A percentile compares a stretch with the other conserved stretches of the same genome.
phyloP scores from a whole-genome alignment of 2,329 filamentous ascomycete genomes.

The Apiospora arundinis region DNA sequence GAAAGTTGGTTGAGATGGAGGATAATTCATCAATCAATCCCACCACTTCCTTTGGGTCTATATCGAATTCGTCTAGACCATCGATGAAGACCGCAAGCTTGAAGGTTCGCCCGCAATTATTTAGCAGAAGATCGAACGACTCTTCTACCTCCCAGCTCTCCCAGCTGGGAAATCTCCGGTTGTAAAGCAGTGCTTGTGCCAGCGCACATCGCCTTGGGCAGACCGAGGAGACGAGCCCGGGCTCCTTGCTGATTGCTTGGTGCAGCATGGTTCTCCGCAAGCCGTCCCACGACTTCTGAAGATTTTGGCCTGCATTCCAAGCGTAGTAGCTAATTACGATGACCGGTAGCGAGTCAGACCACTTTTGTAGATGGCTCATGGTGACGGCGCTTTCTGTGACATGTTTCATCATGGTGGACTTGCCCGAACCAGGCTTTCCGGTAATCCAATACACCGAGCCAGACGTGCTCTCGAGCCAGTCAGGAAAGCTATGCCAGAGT shows the following conservation, averaged over 20 bases:
- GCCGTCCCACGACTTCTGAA: neutral
- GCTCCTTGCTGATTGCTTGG: neutral
- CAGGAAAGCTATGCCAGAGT: neutral
- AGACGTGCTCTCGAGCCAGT: neutral
- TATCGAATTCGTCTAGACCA: neutral
- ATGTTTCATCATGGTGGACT: neutral
- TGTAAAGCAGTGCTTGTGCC: neutral
- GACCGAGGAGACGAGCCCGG: neutral
- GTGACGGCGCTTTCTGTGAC: neutral
- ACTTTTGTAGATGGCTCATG: neutral
- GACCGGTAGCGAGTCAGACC: neutral
- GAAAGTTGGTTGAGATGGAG: neutral
- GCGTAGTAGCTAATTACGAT: neutral
- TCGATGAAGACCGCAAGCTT: neutral
- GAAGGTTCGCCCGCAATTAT: neutral
- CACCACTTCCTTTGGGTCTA: neutral
- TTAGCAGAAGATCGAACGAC: neutral
- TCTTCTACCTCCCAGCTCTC: neutral
- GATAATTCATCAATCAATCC: neutral
- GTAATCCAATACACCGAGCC: constrained; percentile 12
- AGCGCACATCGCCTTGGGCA: neutral
- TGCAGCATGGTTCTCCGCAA: neutral
- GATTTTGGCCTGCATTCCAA: neutral
- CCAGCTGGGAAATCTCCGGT: neutral
- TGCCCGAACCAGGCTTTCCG: constrained; percentile 13